Evolutionary conservation across 2,329 filamentous ascomycete genomes (phyloP), one percentile per base, ranked within the genome.

Genomic region (Sporothrix pseudoabietina): DNA sequence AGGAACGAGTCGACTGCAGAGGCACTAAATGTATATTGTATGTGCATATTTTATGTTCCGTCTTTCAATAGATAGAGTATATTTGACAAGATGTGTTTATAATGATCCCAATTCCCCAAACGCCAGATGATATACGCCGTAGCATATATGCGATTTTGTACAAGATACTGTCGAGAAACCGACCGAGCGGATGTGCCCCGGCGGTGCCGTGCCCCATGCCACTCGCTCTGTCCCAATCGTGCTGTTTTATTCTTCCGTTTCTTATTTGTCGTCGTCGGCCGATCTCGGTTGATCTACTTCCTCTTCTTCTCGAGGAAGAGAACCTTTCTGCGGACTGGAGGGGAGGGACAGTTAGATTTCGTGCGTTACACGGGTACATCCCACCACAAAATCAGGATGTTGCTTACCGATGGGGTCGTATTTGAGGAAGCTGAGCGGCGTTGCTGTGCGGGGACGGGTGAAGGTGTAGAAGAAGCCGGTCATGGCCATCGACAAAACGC

Each of bases 401-500:
- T 6, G 52, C 63, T 26, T 89, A 97, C 93, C 91, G 77, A 99
- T 94, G 57, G 96, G 96, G 81, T 99, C 96, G 84, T 99, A 99
- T 86, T 99, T 99, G 78, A 99, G 86, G 94, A 99, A 96, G 85
- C 94, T 97, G 84, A 99, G 88, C 73, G 97, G 94, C 61, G 91
- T 87, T 76, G 94, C 87, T 41, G 89, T 88, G 78, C 96, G 91
- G 14, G 94, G 94, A 74, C 97, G 91, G 78, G 91, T 87, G 82
- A 97, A 90, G 71, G 94, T 97, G 83, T 95, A 94, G 87, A 95
- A 99, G 88, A 94, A 99, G 80, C 96, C 96, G 35, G 96, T 99
- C 91, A 97, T 91, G 81, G 96, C 96, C 96, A 99, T 99, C 76
- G 94, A 97, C 82, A 99, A 87, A 77, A 99, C 91, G 81, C 96